Evolutionary conservation across 106 monocot species (phyloP).

Genomic region (Dendrobium chrysotoxum): DNA sequence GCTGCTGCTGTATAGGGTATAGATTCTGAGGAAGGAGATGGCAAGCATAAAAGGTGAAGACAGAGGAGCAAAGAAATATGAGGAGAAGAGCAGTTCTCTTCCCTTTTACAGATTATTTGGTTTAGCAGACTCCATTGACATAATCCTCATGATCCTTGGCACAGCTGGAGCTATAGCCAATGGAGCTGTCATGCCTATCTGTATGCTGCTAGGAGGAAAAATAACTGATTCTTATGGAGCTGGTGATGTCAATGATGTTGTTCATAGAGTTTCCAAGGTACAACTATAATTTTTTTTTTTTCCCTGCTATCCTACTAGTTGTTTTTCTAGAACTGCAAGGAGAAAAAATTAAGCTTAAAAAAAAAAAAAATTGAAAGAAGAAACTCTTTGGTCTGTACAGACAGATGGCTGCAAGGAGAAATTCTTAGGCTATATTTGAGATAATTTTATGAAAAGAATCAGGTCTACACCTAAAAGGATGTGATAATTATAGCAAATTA

Average conservation of each 20-base stretch:
- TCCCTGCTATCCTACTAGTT: not conserved
- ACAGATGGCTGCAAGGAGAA: too few species aligned
- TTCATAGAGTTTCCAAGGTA: constrained; percentile 6
- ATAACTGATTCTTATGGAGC: constrained; percentile 3
- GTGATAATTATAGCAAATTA: too few species aligned
- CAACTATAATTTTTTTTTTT: not conserved
- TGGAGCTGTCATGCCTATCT: not conserved
- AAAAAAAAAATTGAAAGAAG: too few species aligned
- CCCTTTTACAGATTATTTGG: constrained; percentile 13
- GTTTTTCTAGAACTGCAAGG: too few species aligned
- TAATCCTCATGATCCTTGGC: constrained; percentile 7
- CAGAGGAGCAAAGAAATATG: not conserved
- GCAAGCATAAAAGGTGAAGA: not conserved
- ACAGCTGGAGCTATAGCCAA: constrained; percentile 3
- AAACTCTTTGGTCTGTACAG: too few species aligned
- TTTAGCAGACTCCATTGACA: constrained; percentile 12
- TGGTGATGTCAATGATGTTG: not conserved
- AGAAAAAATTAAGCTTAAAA: too few species aligned
- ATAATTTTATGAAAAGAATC: too few species aligned
- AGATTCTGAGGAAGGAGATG: not conserved
- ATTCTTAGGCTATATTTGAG: too few species aligned
- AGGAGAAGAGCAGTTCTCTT: not conserved
- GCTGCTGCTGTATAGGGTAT: too few species aligned
- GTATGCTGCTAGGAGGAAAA: not conserved
- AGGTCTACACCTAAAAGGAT: too few species aligned